Base-by-base conservation (phyloP, 352 stramenopile genomes). In the Achlya hypogyna region DNA sequence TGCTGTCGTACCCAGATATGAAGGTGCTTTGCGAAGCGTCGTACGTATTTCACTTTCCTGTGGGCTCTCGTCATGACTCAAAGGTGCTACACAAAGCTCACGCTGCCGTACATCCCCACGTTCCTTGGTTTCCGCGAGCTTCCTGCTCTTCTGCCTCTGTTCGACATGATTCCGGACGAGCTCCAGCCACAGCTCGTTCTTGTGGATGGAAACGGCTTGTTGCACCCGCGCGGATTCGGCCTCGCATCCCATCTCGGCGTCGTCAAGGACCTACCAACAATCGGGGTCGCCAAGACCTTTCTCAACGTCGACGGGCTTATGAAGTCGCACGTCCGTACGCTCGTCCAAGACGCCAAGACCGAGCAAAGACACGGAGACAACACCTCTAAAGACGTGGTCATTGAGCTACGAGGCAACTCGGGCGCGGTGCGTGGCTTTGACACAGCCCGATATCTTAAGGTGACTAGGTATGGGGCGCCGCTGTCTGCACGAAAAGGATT, bases 171-270 rank as follows among this genome's bases (percentile, higher is more conserved):
- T 49, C 10, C 32, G 25, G 32, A 60, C 87, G 83, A 89, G 40
- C 63, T 86, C 22, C 73, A 79, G 29, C 93, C 95, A 23, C 76
- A 95, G 38, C 78, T 97, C 29, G 89, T 91, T 32, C 74, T 98
- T 18, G 94, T 98, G 3, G 95, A 98, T 72, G 95, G 95, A 23
- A 94, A 94, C 45, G 85, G 85, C 27, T 63, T 91, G 20, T 72
- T 94, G 56, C 95, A 98, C 63, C 87, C 90, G 14, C 75, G 93
- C 40, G 81, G 86, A 43, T 97, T 97, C 64, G 93, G 95, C 5
- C 77, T 98, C 1, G 95, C 95, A 14, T 97, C 85, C 32, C 93
- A 97, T 75, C 84, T 98, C 35, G 93, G 93, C 20, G 90, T 98
- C 25, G 74, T 95, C 8, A 82, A 81, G 43, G 73, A 76, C n/a